Conservation (phyloP, 768 basidiomycete species). For the Tephrocybe sp. region DNA sequence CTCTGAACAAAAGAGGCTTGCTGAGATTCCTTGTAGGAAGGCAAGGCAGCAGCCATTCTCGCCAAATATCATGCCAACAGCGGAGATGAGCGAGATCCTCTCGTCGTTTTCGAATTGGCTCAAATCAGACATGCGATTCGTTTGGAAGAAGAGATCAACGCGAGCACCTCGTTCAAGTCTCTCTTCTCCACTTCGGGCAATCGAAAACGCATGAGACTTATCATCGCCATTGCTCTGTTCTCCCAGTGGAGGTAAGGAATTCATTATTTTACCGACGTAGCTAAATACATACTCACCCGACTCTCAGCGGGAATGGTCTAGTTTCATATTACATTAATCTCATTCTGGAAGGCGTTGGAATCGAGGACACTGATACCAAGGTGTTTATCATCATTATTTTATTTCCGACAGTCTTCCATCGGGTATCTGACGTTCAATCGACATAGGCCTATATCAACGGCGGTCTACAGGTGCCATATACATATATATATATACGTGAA, state of each 20-base stretch:
- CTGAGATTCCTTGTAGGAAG: conserved; percentile 33
- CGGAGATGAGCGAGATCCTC: conserved; percentile 56
- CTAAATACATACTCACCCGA: not conserved
- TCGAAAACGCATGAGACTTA: conserved; percentile 63
- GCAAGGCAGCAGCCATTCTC: conserved; percentile 58
- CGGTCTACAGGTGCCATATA: conserved; percentile 50
- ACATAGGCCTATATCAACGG: conserved; percentile 56
- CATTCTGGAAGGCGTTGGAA: conserved; percentile 64
- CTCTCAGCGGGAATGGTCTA: conserved; percentile 59
- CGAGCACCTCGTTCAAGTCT: conserved; percentile 47
- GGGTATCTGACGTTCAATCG: too few relatives aligned
- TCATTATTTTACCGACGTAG: not conserved
- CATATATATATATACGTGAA: not conserved
- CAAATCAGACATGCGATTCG: conserved; percentile 71
- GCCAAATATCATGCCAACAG: conserved; percentile 74
- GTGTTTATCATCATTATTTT: conserved; percentile 10
- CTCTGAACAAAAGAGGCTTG: not conserved
- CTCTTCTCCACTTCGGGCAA: conserved; percentile 68
- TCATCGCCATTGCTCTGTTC: conserved; percentile 67
- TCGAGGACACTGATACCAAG: conserved; percentile 50
- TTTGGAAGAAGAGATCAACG: conserved; percentile 56
- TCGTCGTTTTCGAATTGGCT: conserved; percentile 56
- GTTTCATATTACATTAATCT: conserved; percentile 76
- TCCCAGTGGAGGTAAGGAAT: conserved; percentile 68
- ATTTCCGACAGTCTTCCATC: not conserved